These are phyloP conservation scores for Populus deltoides DNA, from an alignment of 345 rosid genomes.

Conservation along the genomic window DNA sequence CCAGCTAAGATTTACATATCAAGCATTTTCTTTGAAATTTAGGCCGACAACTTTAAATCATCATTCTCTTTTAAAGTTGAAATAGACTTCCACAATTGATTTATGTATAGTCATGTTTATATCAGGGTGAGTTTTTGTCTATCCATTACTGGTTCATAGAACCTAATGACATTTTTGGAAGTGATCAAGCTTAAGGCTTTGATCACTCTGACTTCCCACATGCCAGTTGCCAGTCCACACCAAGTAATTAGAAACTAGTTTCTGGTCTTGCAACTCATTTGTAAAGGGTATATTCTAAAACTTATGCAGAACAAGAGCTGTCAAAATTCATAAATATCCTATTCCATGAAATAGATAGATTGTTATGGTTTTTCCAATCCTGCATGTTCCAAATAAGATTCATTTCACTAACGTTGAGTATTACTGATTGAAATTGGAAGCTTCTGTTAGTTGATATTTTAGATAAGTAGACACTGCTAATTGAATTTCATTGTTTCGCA, in stretches of 20 bases:
- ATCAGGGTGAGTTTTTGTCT: not conserved
- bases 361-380: not conserved
- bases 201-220: not conserved
- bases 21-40: not conserved
- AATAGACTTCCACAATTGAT: not conserved
- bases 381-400: not conserved
- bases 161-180: not conserved
- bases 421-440: not conserved
- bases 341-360: not conserved
- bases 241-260: not conserved
- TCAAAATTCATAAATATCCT: not conserved
- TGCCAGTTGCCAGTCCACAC: not conserved
- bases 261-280: too few relatives aligned
- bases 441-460: not conserved
- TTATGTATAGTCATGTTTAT: not conserved
- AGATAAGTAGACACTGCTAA: not conserved
- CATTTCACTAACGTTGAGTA: not conserved
- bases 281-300: not conserved
- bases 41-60: not conserved
- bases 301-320: not conserved
- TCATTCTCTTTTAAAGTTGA: not conserved
- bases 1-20: too few relatives aligned
- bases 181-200: not conserved
- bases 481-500: constrained; percentile 23
- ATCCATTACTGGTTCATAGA: not conserved